These are phyloP conservation scores for Ilyonectria destructans DNA, from an alignment of 2,329 filamentous ascomycete genomes.

Conservation along the genomic window DNA sequence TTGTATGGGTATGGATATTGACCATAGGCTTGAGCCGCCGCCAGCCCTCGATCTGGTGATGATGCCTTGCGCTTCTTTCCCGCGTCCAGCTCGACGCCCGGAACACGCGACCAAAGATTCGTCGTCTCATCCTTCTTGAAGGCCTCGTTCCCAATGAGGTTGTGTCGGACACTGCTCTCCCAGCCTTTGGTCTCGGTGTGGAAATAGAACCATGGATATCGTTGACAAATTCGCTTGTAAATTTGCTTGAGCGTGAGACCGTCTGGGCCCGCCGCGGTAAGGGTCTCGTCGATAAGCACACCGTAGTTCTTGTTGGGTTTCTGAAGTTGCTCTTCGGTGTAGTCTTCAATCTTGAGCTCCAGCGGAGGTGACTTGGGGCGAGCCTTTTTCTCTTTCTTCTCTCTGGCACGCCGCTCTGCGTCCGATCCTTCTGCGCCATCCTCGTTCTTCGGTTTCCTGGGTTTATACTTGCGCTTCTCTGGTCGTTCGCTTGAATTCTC, in stretches of 20 bases:
- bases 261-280: conserved; percentile 68
- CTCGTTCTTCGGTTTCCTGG: conserved; percentile 70
- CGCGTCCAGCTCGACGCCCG: conserved; percentile 72
- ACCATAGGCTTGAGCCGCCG: conserved; percentile 57
- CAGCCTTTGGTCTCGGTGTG: conserved; percentile 75
- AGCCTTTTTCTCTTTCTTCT: conserved; percentile 74
- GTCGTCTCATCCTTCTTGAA: conserved; percentile 73
- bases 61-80: conserved; percentile 73
- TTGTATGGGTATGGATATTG: conserved; percentile 57
- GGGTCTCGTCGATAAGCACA: conserved; percentile 73
- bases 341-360: conserved; percentile 69
- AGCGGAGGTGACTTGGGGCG: conserved; percentile 74
- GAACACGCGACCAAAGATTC: conserved; percentile 71
- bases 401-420: conserved; percentile 69
- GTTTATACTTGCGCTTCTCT: conserved; percentile 79
- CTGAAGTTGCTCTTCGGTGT: conserved; percentile 71
- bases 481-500: conserved; percentile 69
- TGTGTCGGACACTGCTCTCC: conserved; percentile 77
- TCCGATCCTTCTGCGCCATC: conserved; percentile 71
- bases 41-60: conserved; percentile 66
- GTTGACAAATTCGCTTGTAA: conserved; percentile 73
- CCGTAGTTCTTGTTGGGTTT: conserved; percentile 77
- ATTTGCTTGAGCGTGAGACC: conserved; percentile 75
- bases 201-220: conserved; percentile 74
- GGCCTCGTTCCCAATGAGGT: conserved; percentile 74